These are phyloP conservation scores for Lunasporangiospora selenospora DNA, from an alignment of 192 early-diverging fungal species.

Conservation along the genomic window DNA sequence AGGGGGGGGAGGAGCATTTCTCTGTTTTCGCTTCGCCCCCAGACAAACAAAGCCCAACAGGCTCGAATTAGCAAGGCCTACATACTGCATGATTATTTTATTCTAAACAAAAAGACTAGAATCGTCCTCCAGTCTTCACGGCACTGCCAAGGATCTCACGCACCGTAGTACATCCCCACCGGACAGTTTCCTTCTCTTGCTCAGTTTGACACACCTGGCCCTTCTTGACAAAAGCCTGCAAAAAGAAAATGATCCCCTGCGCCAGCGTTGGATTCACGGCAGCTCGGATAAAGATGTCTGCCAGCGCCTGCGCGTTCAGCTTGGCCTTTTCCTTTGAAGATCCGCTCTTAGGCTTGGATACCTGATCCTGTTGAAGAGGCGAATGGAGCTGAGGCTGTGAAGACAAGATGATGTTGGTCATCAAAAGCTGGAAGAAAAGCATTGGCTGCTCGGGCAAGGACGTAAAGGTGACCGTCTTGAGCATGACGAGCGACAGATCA, in stretches of 20 bases:
- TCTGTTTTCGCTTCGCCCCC: no score
- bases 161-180: constrained; percentile 70
- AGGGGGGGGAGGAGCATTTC: no score
- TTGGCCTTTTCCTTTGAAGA: constrained; percentile 35
- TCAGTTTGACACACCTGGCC: constrained; percentile 65
- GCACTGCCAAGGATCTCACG: constrained; percentile 61
- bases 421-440: constrained; percentile 75
- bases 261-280: constrained; percentile 69
- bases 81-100: no score
- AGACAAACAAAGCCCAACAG: no score
- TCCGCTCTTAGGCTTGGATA: constrained; percentile 10
- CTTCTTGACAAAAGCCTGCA: constrained; percentile 75
- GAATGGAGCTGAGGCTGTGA: constrained; percentile 56
- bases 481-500: constrained; percentile 75
- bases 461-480: constrained; percentile 81
- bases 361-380: constrained; percentile 19
- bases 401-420: constrained; percentile 73
- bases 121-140: constrained; percentile 46
- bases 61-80: no score
- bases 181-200: constrained; percentile 68
- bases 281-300: constrained; percentile 63
- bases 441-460: constrained; percentile 63
- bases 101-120: no score
- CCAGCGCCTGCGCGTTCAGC: constrained; percentile 57
- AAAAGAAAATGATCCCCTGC: constrained; percentile 86